These are phyloP conservation scores for Tolypocladium inflatum DNA, from an alignment of 2,329 filamentous ascomycete species.

Conservation along the genomic window DNA sequence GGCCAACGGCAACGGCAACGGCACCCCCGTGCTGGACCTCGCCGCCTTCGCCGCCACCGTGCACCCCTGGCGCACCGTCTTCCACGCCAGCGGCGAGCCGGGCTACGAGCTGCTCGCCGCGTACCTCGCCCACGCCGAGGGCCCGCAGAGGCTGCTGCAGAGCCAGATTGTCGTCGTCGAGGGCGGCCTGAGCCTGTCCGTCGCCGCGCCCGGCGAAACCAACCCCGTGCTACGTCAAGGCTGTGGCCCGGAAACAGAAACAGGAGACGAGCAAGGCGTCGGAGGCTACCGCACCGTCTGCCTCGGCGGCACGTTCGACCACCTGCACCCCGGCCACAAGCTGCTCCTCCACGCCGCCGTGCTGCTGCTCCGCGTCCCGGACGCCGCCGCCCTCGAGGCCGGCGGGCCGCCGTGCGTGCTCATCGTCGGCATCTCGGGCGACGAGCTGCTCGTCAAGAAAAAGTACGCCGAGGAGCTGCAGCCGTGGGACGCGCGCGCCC, in stretches of 20 bases:
- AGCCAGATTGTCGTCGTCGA: conserved; percentile 42
- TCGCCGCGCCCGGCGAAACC: too few relatives aligned
- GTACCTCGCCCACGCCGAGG: conserved; percentile 39
- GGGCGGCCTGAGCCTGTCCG: conserved; percentile 38
- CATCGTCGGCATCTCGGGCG: conserved; percentile 81
- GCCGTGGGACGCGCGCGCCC: conserved; percentile 66
- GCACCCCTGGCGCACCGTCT: conserved; percentile 55
- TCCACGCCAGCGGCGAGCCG: conserved; percentile 54
- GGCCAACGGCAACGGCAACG: too few relatives aligned
- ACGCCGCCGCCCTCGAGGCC: conserved; percentile 16
- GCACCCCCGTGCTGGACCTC: conserved; percentile 39
- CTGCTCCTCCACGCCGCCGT: conserved; percentile 84
- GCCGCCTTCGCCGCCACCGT: conserved; percentile 41
- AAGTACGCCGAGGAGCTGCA: conserved; percentile 76
- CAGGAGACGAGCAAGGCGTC: not conserved
- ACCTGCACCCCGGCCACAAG: conserved; percentile 92
- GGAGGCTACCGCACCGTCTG: conserved; percentile 42
- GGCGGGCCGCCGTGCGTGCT: conserved; percentile 40
- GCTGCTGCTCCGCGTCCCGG: conserved; percentile 53
- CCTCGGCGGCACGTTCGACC: conserved; percentile 92
- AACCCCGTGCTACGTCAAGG: too few relatives aligned
- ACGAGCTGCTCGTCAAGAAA: conserved; percentile 79
- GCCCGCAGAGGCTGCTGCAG: conserved; percentile 34
- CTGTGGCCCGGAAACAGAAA: too few relatives aligned
- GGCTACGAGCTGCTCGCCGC: conserved; percentile 47